Base-by-base conservation (phyloP, 306 rosid genomes). In the Pterocarpus macrocarpus region DNA sequence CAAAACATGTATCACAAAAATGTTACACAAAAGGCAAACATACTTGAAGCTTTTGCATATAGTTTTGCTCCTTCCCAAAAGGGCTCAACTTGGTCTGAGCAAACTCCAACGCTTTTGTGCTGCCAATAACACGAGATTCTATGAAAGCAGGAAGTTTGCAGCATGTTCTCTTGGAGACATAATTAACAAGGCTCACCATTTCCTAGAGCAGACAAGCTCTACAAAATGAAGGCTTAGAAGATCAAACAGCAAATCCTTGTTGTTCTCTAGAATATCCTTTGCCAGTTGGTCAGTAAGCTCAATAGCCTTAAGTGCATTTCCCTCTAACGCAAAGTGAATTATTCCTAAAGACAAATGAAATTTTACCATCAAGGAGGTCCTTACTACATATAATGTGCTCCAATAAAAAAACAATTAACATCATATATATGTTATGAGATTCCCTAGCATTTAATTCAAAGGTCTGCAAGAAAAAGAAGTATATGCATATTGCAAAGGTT, bases 31-130 rank as follows among this genome's bases (percentile, higher is more conserved):
- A 30, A 17, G 0, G 4, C 2, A 57, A 30, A 81, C 94, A 74
- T 86, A 87, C 98, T 80, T 92, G 88, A 56, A 94, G 93, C 81
- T 88, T 92, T 79, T 78, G 76, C 62, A 86, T 83, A 9, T 85
- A 89, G 64, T 85, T 89, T 11, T 78, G 88, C 85, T 90, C 90
- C 88, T 88, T 90, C 71, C 91, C 96, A 22, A 94, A 94, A 61
- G 96, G 91, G 75, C 92, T 81, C 86, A 92, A 84, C 87, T 86
- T 85, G 49, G 78, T 86, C 89, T 85, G 97, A 82, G 98, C 91
- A 89, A 94, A 94, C 71, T 89, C 97, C 96, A 94, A 86, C 74
- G 97, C 98, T 80, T 90, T 94, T 87, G 98, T 84, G 97, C 98
- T 94, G 98, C 88, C 91, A 94, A 83, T 84, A 50, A 89, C 88